Conservation (phyloP, 2,329 filamentous ascomycete genomes). For the Neofusicoccum ribis region DNA sequence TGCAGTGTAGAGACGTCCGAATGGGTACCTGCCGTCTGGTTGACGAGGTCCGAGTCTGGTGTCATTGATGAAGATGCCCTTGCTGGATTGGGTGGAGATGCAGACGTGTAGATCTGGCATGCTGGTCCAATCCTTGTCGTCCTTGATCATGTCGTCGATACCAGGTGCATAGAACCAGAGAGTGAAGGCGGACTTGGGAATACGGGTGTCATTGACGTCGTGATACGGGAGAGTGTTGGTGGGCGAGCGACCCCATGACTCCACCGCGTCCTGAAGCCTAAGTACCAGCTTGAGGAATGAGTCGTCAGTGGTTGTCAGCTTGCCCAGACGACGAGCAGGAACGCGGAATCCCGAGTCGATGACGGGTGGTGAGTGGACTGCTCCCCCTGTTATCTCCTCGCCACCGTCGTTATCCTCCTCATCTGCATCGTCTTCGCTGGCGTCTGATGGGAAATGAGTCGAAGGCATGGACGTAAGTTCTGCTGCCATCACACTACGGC, state of each 20-base stretch:
- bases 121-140: slow-evolving; percentile 55
- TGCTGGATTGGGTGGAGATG: slow-evolving; percentile 78
- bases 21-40: slow-evolving; percentile 54
- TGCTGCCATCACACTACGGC: slow-evolving; percentile 23
- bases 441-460: slow-evolving; percentile 5
- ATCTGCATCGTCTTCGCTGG: slow-evolving; percentile 4
- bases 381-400: background rate
- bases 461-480: slow-evolving; percentile 5
- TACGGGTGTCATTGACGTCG: slow-evolving; percentile 63
- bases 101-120: slow-evolving; percentile 63
- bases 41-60: slow-evolving; percentile 61
- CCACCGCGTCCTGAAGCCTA: slow-evolving; percentile 64
- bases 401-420: background rate
- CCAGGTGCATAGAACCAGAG: slow-evolving; percentile 72
- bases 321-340: slow-evolving; percentile 56
- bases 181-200: slow-evolving; percentile 81
- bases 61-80: slow-evolving; percentile 76
- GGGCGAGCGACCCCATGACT: slow-evolving; percentile 74
- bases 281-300: slow-evolving; percentile 66
- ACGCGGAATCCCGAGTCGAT: slow-evolving; percentile 31
- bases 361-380: background rate
- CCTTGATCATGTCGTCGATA: slow-evolving; percentile 56
- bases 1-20: slow-evolving; percentile 70
- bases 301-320: slow-evolving; percentile 63
- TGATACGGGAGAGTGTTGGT: slow-evolving; percentile 69